Evolutionary conservation across 352 stramenopile species (phyloP).

Genomic region (Phytophthora sojae): DNA sequence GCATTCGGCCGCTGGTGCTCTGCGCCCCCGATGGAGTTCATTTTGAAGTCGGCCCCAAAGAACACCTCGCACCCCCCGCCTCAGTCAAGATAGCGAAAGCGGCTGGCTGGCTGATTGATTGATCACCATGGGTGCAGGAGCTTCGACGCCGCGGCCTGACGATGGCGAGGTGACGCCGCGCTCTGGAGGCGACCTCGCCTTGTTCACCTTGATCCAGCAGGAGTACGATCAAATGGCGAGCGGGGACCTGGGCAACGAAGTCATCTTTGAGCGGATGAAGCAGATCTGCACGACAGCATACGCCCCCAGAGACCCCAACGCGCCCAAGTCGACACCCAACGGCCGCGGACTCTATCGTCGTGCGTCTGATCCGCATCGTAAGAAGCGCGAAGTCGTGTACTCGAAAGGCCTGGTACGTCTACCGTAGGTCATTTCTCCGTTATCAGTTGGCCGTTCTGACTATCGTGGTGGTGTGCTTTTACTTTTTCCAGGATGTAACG

Average conservation of each 20-base stretch:
- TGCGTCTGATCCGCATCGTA: constrained; percentile 62
- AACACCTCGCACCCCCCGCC: neutral
- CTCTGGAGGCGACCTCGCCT: constrained; percentile 39
- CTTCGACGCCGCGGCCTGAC: constrained; percentile 40
- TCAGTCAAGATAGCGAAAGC: constrained; percentile 8
- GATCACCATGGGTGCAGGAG: constrained; percentile 48
- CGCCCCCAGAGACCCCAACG: constrained; percentile 44
- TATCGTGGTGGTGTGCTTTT: neutral
- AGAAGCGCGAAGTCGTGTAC: constrained; percentile 79
- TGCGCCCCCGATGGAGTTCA: constrained; percentile 1
- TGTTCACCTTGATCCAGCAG: constrained; percentile 64
- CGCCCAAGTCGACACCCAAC: constrained; percentile 24
- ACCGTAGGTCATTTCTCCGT: neutral
- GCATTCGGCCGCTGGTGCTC: neutral
- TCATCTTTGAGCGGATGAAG: constrained; percentile 85
- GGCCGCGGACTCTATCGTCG: constrained; percentile 59
- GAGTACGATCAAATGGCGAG: constrained; percentile 75
- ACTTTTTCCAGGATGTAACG: constrained; percentile 43
- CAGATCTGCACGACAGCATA: constrained; percentile 61
- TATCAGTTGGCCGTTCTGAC: neutral
- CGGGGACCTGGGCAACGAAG: constrained; percentile 63
- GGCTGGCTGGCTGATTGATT: constrained; percentile 2
- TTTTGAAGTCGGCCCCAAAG: constrained; percentile 21
- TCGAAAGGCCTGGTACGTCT: constrained; percentile 68
- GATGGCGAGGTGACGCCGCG: constrained; percentile 20